Evolutionary conservation across 345 rosid genomes (phyloP).

Genomic region (Gossypium mustelinum): DNA sequence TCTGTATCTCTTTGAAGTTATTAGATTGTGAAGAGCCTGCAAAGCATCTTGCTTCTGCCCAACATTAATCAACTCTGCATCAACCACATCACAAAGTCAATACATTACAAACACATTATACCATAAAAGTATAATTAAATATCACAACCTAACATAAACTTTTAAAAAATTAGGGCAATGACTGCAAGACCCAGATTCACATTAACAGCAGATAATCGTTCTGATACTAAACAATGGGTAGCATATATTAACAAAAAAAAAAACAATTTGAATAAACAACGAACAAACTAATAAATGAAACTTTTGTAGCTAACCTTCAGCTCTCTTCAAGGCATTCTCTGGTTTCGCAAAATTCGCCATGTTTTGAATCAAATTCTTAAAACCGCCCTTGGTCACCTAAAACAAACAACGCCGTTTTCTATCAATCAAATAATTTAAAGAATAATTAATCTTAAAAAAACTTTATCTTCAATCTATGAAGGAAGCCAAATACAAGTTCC

Average conservation of each 20-base stretch:
- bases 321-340: conserved; percentile 88
- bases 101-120: not conserved
- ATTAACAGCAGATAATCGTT: not conserved
- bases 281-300: not conserved
- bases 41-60: conserved; percentile 98
- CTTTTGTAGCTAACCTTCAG: conserved; percentile 59
- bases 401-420: not conserved
- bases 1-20: conserved; percentile 86
- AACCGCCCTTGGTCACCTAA: not conserved
- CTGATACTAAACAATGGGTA: not conserved
- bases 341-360: conserved; percentile 85
- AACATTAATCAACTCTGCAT: conserved; percentile 85
- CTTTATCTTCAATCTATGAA: not conserved
- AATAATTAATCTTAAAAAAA: not conserved
- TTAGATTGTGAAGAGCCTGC: conserved; percentile 84
- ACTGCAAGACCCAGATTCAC: not conserved
- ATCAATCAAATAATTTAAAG: not conserved
- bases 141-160: not conserved
- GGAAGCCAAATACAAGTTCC: not conserved
- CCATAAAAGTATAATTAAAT: not conserved
- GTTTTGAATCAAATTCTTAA: conserved; percentile 20
- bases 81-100: conserved; percentile 4
- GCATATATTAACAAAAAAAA: not conserved
- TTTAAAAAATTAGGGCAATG: not conserved
- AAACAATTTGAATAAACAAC: not conserved